These are phyloP conservation scores for Nigrograna mackinnonii DNA, from an alignment of 2,329 filamentous ascomycete genomes.

Conservation along the genomic window DNA sequence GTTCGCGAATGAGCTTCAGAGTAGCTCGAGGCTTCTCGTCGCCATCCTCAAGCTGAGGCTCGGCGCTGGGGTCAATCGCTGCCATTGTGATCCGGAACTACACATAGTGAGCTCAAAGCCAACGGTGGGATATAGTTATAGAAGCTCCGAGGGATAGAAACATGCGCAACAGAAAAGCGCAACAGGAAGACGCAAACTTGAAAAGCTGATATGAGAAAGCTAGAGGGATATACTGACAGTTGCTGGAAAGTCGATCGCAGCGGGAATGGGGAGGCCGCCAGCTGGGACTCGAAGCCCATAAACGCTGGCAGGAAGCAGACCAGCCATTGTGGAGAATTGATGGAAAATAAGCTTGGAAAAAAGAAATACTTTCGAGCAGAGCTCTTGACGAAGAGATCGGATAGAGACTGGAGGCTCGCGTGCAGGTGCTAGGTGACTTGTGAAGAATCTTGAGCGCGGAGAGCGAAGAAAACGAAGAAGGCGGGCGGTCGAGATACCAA, in stretches of 20 bases:
- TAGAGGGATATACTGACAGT: slow-evolving; percentile 76
- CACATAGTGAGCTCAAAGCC: slow-evolving; percentile 17
- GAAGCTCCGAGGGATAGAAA: too few relatives aligned
- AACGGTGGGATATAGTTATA: too few relatives aligned
- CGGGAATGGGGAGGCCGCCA: slow-evolving; percentile 80
- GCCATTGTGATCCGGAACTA: slow-evolving; percentile 99
- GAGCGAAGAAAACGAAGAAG: too few relatives aligned
- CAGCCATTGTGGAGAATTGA: slow-evolving; percentile 33
- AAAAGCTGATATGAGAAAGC: too few relatives aligned
- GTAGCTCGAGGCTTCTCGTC: slow-evolving; percentile 72
- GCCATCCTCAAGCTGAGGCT: slow-evolving; percentile 48
- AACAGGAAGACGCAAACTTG: too few relatives aligned
- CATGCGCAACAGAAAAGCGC: too few relatives aligned
- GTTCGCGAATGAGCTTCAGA: slow-evolving; percentile 84
- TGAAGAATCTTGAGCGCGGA: too few relatives aligned
- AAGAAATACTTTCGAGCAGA: too few relatives aligned
- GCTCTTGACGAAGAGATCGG: too few relatives aligned
- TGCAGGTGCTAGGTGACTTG: slow-evolving; percentile 1
- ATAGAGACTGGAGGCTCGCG: slow-evolving; percentile 10
- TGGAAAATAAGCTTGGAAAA: too few relatives aligned
- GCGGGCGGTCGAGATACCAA: too few relatives aligned
- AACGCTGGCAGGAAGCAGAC: slow-evolving; percentile 68
- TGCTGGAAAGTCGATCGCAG: slow-evolving; percentile 73
- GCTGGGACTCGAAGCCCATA: slow-evolving; percentile 92
- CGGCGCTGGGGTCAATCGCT: slow-evolving; percentile 87